phyloP scores from a whole-genome alignment of 108 stramenopile species.

The Cyclotella distinguenda region DNA sequence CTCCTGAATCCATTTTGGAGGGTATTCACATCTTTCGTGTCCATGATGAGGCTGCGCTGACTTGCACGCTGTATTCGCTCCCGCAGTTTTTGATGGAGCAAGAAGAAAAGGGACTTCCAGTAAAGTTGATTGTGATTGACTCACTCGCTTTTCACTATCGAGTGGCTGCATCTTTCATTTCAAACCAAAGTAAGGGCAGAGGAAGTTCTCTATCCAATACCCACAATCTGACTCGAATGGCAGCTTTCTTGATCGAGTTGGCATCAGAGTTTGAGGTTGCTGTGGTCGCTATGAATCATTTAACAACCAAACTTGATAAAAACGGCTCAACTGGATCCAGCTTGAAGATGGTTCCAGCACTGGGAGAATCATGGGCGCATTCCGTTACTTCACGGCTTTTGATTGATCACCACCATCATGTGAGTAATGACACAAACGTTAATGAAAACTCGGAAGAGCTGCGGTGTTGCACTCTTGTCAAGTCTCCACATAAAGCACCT shows the following conservation, averaged over 20 bases:
- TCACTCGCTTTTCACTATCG: slow-evolving; percentile 95
- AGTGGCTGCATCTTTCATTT: slow-evolving; percentile 29
- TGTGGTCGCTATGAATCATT: slow-evolving; percentile 92
- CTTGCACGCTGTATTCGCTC: slow-evolving; percentile 73
- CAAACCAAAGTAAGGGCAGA: slow-evolving; percentile 5
- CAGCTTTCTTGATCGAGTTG: slow-evolving; percentile 70
- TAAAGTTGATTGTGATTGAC: slow-evolving; percentile 87
- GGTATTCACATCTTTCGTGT: slow-evolving; percentile 93
- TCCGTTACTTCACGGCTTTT: slow-evolving; percentile 85
- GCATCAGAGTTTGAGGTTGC: slow-evolving; percentile 69
- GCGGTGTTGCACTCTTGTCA: slow-evolving; percentile 65
- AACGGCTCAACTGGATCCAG: slow-evolving; percentile 19
- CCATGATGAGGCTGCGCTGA: slow-evolving; percentile 82
- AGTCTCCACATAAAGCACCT: slow-evolving; percentile 68
- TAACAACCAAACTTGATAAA: slow-evolving; percentile 79
- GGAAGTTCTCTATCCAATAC: slow-evolving; percentile 60
- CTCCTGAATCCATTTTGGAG: slow-evolving; percentile 63
- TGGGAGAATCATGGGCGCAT: slow-evolving; percentile 96
- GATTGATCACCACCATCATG: slow-evolving; percentile 39
- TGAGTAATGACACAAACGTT: slow-evolving; percentile 2
- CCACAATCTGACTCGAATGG: slow-evolving; percentile 62
- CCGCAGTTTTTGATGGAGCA: slow-evolving; percentile 47
- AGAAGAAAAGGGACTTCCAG: slow-evolving; percentile 42
- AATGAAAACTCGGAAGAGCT: slow-evolving; percentile 14
- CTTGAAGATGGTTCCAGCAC: slow-evolving; percentile 74